Conservation (phyloP, 305 asterid species). For the Solanum hybrid region DNA sequence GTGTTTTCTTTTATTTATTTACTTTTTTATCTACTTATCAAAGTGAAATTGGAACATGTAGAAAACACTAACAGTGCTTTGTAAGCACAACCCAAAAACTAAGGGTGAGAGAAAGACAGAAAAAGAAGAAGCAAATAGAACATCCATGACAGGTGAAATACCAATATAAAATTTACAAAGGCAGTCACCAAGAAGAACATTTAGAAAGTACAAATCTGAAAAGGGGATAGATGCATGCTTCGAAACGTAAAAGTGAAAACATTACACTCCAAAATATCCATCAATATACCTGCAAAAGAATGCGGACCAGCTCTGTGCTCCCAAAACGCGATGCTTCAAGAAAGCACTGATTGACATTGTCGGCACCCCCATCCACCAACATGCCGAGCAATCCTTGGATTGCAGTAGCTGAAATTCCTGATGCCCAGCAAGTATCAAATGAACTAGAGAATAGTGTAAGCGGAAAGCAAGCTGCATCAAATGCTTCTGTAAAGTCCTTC, state of each 20-base stretch:
- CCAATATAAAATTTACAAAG: background rate
- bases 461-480: slow-evolving; percentile 98
- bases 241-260: background rate
- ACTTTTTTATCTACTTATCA: background rate
- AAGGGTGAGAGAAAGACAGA: background rate
- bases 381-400: slow-evolving; percentile 83
- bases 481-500: slow-evolving; percentile 93
- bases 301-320: slow-evolving; percentile 97
- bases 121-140: background rate
- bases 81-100: background rate
- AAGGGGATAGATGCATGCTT: background rate
- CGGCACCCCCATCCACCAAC: slow-evolving; percentile 97
- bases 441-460: slow-evolving; percentile 93
- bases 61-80: background rate
- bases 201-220: background rate
- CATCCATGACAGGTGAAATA: background rate
- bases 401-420: slow-evolving; percentile 84
- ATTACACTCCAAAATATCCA: background rate
- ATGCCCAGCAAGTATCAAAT: slow-evolving; percentile 92
- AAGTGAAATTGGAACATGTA: background rate
- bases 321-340: slow-evolving; percentile 98
- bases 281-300: slow-evolving; percentile 70
- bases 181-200: background rate
- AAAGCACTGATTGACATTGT: slow-evolving; percentile 93
- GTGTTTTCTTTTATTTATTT: background rate